Conservation (phyloP, 805 yeast species). For the Schwanniomyces vanrijiae region DNA sequence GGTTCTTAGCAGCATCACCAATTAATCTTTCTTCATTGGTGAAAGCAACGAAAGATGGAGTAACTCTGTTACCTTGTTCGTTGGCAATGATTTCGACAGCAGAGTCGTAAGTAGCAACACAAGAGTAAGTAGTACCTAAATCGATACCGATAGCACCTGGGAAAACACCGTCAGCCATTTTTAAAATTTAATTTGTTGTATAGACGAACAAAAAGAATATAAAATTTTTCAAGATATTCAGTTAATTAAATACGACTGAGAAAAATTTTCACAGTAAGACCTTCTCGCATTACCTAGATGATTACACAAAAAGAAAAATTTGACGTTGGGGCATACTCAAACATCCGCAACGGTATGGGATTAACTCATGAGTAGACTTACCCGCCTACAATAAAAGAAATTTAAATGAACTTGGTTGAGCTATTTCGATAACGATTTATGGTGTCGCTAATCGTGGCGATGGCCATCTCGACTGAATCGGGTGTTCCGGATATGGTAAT, state of each 20-base stretch:
- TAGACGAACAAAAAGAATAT: constrained; percentile 6
- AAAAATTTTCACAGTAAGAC: constrained; percentile 9
- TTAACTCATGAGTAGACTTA: constrained; percentile 5
- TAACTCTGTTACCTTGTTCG: constrained; percentile 53
- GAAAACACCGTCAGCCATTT: constrained; percentile 97
- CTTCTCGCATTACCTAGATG: constrained; percentile 1
- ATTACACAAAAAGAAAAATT: background rate
- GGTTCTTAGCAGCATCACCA: constrained; percentile 53
- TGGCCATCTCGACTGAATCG: constrained; percentile 14
- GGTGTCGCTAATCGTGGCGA: constrained; percentile 7
- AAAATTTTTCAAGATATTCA: constrained; percentile 4
- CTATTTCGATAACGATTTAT: constrained; percentile 3
- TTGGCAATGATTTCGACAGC: constrained; percentile 52
- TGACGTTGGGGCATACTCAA: constrained; percentile 3
- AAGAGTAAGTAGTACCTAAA: constrained; percentile 53
- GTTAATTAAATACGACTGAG: constrained; percentile 2
- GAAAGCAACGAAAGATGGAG: constrained; percentile 52
- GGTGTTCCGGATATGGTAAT: constrained; percentile 6
- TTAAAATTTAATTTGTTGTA: constrained; percentile 14
- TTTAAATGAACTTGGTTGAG: constrained; percentile 3
- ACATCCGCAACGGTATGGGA: constrained; percentile 5
- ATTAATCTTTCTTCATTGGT: constrained; percentile 49
- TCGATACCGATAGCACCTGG: constrained; percentile 76
- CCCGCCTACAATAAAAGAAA: constrained; percentile 3
- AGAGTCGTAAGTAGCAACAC: constrained; percentile 51